phyloP scores from a whole-genome alignment of 83 land plant genomes.

The Picea abies region DNA sequence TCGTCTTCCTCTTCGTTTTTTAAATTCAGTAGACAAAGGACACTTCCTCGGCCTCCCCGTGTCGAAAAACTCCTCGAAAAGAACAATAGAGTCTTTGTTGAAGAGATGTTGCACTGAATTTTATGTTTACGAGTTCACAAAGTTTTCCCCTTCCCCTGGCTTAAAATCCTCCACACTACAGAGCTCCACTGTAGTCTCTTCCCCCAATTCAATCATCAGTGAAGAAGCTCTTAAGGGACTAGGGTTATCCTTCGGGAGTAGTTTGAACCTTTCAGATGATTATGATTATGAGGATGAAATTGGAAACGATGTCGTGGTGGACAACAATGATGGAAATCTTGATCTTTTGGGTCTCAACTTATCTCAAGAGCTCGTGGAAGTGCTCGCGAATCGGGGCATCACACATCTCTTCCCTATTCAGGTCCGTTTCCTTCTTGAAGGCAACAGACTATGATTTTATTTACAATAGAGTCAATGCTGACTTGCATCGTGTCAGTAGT shows the following conservation, averaged over 20 bases:
- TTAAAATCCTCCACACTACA: not conserved
- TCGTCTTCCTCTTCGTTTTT: not conserved
- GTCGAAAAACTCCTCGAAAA: not conserved
- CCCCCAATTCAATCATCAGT: constrained; percentile 62
- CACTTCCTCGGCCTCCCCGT: constrained; percentile 5
- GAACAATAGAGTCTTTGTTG: not conserved
- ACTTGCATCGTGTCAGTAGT: no score
- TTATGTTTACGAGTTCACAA: not conserved
- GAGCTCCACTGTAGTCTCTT: constrained; percentile 33
- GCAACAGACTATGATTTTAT: no score
- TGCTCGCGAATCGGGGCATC: constrained; percentile 77
- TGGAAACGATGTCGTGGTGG: constrained; percentile 10
- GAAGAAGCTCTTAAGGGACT: constrained; percentile 71
- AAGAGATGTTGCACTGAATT: not conserved
- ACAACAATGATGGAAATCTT: constrained; percentile 50
- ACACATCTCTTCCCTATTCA: constrained; percentile 92
- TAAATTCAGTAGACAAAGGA: constrained; percentile 13
- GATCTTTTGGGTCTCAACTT: constrained; percentile 62
- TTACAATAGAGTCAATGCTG: no score
- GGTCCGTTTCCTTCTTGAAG: constrained; percentile 19
- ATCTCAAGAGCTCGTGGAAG: constrained; percentile 51
- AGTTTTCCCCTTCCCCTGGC: not conserved
- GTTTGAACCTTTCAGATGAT: constrained; percentile 17
- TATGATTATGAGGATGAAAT: constrained; percentile 23
- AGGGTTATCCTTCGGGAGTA: constrained; percentile 18